Conservation (phyloP, 2,329 filamentous ascomycete species). For the Arthrobotrys megalospora region DNA sequence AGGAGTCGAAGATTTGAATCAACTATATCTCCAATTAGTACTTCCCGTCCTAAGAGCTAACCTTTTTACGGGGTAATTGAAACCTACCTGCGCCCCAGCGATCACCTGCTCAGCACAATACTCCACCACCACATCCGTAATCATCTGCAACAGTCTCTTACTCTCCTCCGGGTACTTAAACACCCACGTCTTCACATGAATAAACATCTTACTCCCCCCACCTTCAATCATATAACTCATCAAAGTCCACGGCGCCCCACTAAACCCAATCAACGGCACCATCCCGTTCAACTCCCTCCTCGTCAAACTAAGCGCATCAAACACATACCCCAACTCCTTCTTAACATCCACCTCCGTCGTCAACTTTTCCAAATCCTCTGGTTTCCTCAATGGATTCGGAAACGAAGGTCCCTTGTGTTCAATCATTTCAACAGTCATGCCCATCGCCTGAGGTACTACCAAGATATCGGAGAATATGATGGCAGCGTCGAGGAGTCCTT, state of each 20-base stretch:
- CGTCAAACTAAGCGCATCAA: slow-evolving; percentile 93
- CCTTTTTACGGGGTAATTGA: neutral
- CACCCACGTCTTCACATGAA: slow-evolving; percentile 95
- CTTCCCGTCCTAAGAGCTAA: neutral
- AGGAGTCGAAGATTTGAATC: slow-evolving; percentile 97
- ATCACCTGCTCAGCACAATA: slow-evolving; percentile 92
- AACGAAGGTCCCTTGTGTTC: slow-evolving; percentile 98
- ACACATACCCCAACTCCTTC: slow-evolving; percentile 90
- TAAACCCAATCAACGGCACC: slow-evolving; percentile 96
- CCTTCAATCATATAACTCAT: slow-evolving; percentile 99
- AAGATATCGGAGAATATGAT: slow-evolving; percentile 99
- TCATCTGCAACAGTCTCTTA: slow-evolving; percentile 87
- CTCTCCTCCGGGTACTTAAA: slow-evolving; percentile 87
- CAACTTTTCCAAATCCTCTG: slow-evolving; percentile 86
- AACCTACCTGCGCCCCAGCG: slow-evolving; percentile 85
- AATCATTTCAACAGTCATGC: slow-evolving; percentile 98
- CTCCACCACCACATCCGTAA: slow-evolving; percentile 93
- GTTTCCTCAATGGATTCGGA: slow-evolving; percentile 83
- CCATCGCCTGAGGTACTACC: slow-evolving; percentile 96
- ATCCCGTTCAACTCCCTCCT: slow-evolving; percentile 87
- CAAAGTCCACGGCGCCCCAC: slow-evolving; percentile 95
- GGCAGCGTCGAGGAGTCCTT: slow-evolving; percentile 90
- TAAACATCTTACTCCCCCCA: slow-evolving; percentile 94
- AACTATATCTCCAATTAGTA: slow-evolving; percentile 71
- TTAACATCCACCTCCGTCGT: slow-evolving; percentile 85